phyloP scores from a whole-genome alignment of 2,329 filamentous ascomycete species.

The Neocucurbitaria cava region DNA sequence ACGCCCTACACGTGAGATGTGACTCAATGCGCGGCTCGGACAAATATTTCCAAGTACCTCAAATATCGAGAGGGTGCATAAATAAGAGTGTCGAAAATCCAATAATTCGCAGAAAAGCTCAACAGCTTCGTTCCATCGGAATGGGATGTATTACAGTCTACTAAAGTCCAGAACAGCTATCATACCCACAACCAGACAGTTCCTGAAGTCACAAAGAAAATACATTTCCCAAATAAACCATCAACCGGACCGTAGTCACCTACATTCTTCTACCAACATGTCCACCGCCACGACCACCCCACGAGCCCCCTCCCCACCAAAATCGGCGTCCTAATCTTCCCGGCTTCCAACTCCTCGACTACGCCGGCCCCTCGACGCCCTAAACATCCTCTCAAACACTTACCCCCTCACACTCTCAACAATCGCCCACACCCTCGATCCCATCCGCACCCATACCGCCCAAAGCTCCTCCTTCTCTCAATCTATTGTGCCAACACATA shows the following conservation, averaged over 20 bases:
- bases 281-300: conserved; percentile 4
- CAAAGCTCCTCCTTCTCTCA: conserved; percentile 42
- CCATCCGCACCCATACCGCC: conserved; percentile 40
- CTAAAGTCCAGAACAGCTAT: neutral
- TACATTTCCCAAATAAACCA: neutral
- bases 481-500: conserved; percentile 59
- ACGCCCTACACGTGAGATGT: neutral
- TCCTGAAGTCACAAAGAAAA: neutral
- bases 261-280: neutral
- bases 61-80: neutral
- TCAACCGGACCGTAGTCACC: neutral
- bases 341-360: conserved; percentile 49
- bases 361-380: conserved; percentile 55
- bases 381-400: conserved; percentile 47
- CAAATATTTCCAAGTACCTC: neutral
- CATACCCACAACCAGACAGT: neutral
- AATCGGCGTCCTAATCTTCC: conserved; percentile 45
- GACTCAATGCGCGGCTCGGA: neutral
- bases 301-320: conserved; percentile 28
- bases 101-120: neutral
- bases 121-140: too few relatives aligned
- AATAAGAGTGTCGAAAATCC: neutral
- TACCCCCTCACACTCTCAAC: conserved; percentile 40
- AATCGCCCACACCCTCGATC: conserved; percentile 42
- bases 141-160: too few relatives aligned